Base-by-base conservation (phyloP, 176 grass and related monocot genomes). In the Typha latifolia region DNA sequence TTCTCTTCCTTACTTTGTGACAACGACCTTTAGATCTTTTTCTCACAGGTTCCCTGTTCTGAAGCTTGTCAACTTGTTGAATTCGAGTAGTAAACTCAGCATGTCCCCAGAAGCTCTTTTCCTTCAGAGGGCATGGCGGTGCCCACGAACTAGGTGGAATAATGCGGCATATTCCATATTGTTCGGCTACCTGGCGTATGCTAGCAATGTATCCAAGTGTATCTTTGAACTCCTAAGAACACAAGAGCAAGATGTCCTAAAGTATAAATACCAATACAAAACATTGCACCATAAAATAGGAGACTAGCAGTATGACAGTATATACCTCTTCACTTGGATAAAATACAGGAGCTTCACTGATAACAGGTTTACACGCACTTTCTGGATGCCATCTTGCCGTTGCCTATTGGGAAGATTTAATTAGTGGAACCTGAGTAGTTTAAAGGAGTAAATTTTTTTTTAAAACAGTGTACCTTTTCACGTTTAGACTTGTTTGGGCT, bases 41-140 rank as follows among this genome's bases (percentile, higher is more conserved):
- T 47, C 83, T 99, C 59, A 27, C 57, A 16, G 94, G 89, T 48
- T 90, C 79, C 29, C 94, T 74, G 65, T 99, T 99, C 57, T 99
- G 94, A 77, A 99, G 88, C 81, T 93, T 99, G 68, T 99, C 81
- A 77, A 97, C 94, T 79, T 93, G 69, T 77, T 97, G 94, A 61
- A 97, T 66, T 72, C 94, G 83, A 67, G 94, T 97, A 72, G 82
- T 93, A 70, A 97, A 97, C 66, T 86, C 72, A 31, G 69, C 52
- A 74, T 13, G 67, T 32, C 75, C 73, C 82, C 85, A 97, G 65
- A 97, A 93, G 53, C 67, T 79, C 57, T 90, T 84, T 32, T 93
- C 83, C 73, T 79, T 92, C 50, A 97, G 79, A 61, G 69, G 73
- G 53, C 89, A 97, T 1, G 81, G 81, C 21, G 89, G 85, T 59